Evolutionary conservation across 106 monocot species (phyloP).

Genomic region (Platanthera guangdongensis): DNA sequence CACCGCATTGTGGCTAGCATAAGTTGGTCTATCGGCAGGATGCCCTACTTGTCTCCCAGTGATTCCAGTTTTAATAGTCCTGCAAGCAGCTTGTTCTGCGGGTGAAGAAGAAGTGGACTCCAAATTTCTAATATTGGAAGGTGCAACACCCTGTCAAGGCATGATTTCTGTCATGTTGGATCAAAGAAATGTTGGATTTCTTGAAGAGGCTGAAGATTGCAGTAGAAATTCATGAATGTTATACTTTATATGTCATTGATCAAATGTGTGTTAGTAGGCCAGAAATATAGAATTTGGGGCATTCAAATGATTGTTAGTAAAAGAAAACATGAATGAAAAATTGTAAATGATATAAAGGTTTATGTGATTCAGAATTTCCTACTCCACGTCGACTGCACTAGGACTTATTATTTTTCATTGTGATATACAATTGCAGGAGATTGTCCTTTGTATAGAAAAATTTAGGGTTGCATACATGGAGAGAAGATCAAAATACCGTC

Average conservation of each 20-base stretch:
- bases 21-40: neutral
- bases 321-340: too few relatives aligned
- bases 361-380: too few relatives aligned
- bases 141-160: slow-evolving; percentile 6
- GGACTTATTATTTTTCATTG: too few relatives aligned
- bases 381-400: too few relatives aligned
- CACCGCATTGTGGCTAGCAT: neutral
- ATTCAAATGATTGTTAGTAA: too few relatives aligned
- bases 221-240: neutral
- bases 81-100: neutral
- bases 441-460: too few relatives aligned
- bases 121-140: neutral
- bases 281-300: neutral
- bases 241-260: neutral
- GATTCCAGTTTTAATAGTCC: neutral
- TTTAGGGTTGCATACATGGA: too few relatives aligned
- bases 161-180: neutral
- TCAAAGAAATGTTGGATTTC: neutral
- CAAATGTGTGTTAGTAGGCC: neutral
- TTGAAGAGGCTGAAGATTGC: neutral
- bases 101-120: slow-evolving; percentile 1
- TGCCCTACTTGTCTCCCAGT: slow-evolving; percentile 1
- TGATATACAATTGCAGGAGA: too few relatives aligned
- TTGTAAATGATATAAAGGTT: too few relatives aligned
- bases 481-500: too few relatives aligned